Evolutionary conservation across 2,329 filamentous ascomycete genomes (phyloP).

Genomic region (Pleoardoris graminearum): DNA sequence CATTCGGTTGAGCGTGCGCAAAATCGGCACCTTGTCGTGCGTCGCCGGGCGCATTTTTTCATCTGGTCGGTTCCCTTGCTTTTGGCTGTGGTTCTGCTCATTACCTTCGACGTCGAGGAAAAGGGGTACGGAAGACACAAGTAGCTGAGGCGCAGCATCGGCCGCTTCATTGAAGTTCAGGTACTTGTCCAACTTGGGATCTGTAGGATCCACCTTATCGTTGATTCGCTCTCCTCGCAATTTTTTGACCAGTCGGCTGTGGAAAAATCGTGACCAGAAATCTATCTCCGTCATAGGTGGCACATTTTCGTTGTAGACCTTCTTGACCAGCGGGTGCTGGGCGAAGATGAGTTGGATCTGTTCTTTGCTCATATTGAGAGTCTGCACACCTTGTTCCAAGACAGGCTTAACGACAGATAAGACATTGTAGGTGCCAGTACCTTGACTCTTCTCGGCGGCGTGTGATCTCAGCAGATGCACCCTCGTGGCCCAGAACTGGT

Average conservation of each 20-base stretch:
- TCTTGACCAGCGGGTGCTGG: conserved; percentile 88
- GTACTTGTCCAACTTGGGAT: conserved; percentile 84
- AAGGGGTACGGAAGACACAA: conserved; percentile 73
- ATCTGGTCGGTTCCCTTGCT: conserved; percentile 84
- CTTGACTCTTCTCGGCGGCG: conserved; percentile 85
- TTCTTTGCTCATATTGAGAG: conserved; percentile 84
- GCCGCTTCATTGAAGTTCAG: conserved; percentile 70
- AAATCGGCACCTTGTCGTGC: conserved; percentile 79
- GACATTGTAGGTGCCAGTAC: conserved; percentile 89
- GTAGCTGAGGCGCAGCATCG: conserved; percentile 47
- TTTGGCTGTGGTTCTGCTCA: conserved; percentile 89
- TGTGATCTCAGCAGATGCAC: conserved; percentile 84
- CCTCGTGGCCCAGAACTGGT: conserved; percentile 92
- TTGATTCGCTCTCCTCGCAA: conserved; percentile 85
- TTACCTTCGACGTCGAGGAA: conserved; percentile 94
- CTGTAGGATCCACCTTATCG: conserved; percentile 70
- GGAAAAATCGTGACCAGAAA: conserved; percentile 95
- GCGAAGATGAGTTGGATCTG: conserved; percentile 91
- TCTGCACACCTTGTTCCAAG: conserved; percentile 67
- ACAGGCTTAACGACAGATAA: conserved; percentile 82
- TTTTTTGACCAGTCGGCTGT: conserved; percentile 86
- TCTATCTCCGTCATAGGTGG: conserved; percentile 72
- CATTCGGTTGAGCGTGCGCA: conserved; percentile 84
- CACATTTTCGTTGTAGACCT: conserved; percentile 91
- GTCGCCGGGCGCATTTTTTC: conserved; percentile 81